Evolutionary conservation across 805 yeast species (phyloP), one percentile per base, ranked within the genome.

Genomic region (Sugiyamaella smithiae): DNA sequence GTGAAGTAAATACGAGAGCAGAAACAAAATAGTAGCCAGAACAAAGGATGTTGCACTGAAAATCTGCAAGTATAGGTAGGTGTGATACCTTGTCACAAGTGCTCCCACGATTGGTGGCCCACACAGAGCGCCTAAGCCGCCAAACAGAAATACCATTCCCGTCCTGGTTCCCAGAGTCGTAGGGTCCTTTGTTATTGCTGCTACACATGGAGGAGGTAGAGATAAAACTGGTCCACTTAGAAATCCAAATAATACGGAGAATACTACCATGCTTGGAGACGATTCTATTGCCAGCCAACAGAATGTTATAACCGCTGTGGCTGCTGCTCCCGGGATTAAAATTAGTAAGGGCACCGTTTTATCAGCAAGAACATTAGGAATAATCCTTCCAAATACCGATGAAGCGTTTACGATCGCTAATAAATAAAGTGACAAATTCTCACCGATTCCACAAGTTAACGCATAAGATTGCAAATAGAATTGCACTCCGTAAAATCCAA

Each of bases 81-180:
- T 26, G 11, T 26, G 9, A 26, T 26, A 26, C 29, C 11, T 11
- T 26, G 29, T 11, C 29, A 59, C 31, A 9, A 64, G 50, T 1
- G 63, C 62, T 5, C 67, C 67, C 1, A 63, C 66, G 12, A 63
- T 54, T 9, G 67, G 67, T 23, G 59, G 45, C 1, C 67, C 67
- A 4, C 51, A 51, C 7, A 64, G 50, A n/a, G 57, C 43, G 2
- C 75, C 79, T 56, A 76, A 71, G 0, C 90, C 76, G 25, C 83
- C 82, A 6, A 73, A 53, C 12, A 75, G 70, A 28, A 86, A 69
- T 1, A 87, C 76, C 32, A 80, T 48, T 2, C 87, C 87, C 86
- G 87, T 83, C 14, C 67, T 50, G 1, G 63, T 53, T 3, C 68
- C 66, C 1, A 62, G 43, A 43, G 76, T 74, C 47, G 71, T 66